Base-by-base conservation (phyloP, 805 yeast species). In the Ogataea haglerorum region DNA sequence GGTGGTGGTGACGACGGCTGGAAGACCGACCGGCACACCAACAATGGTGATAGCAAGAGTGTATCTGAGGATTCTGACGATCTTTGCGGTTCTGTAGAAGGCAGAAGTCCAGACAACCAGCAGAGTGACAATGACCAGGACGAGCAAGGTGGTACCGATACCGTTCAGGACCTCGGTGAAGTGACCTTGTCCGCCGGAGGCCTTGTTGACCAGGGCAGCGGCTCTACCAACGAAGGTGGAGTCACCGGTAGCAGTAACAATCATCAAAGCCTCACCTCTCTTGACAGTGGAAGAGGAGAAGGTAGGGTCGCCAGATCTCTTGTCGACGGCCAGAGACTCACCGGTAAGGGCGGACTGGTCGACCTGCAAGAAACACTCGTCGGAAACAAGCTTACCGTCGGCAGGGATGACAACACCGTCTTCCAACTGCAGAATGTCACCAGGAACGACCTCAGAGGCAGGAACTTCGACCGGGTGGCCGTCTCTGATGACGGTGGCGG, bases 21-120 rank as follows among this genome's bases (percentile, higher is more conserved):
- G 96, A 68, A 89, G 81, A 85, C 96, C 96, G 56, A 89, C 96
- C 68, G 96, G 96, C 58, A 89, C 96, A 83, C 96, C 96, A 60
- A 89, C 83, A 72, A 89, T 87, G 75, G 96, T 89, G 69, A 89
- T 88, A 58, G 95, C 96, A 66, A 89, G 75, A 59, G 95, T 84
- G 83, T 81, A 85, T 75, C 95, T 80, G 69, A 89, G 77, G 72
- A 89, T 85, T 59, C 81, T 73, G 62, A 89, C 96, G 66, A 89
- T 87, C 66, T 73, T 77, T 67, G 78, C 80, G 58, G 95, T 77
- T 75, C 96, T 81, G 84, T 89, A 89, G 90, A 89, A 88, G 73
- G 86, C 75, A 67, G 96, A 89, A 63, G 76, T 75, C 96, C 96
- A 89, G 64, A 89, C 95, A 58, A 87, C 75, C 64, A 89, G 73